Evolutionary conservation across 495 filamentous ascomycete species (phyloP).

Genomic region (Penicillium egyptiacum): DNA sequence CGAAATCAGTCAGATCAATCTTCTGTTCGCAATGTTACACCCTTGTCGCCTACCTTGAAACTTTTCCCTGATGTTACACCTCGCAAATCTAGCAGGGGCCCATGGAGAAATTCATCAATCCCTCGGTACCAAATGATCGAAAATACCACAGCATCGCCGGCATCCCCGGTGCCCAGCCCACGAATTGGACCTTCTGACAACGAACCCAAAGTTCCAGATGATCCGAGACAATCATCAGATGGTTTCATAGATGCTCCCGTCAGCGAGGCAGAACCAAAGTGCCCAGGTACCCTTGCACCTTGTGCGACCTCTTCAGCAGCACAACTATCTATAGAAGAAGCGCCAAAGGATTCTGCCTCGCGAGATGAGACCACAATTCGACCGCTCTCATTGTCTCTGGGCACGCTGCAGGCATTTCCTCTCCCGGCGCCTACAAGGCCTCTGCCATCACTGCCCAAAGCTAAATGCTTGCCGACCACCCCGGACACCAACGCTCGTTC

Average conservation of each 20-base stretch:
- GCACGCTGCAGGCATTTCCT: slow-evolving; percentile 40
- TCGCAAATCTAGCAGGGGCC: slow-evolving; percentile 35
- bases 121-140: slow-evolving; percentile 23
- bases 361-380: slow-evolving; percentile 21
- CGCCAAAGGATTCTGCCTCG: slow-evolving; percentile 7
- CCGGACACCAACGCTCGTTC: slow-evolving; percentile 13
- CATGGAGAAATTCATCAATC: slow-evolving; percentile 28
- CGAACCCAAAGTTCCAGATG: neutral
- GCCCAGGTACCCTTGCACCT: slow-evolving; percentile 12
- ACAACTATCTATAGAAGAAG: slow-evolving; percentile 1
- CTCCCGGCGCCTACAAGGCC: slow-evolving; percentile 41
- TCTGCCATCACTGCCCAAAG: slow-evolving; percentile 36
- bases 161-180: neutral
- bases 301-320: neutral
- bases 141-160: slow-evolving; percentile 11
- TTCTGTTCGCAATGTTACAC: slow-evolving; percentile 15
- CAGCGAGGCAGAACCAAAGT: slow-evolving; percentile 3
- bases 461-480: slow-evolving; percentile 2
- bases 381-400: slow-evolving; percentile 30
- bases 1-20: slow-evolving; percentile 10
- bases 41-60: slow-evolving; percentile 33
- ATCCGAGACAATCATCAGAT: neutral
- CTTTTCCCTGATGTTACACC: slow-evolving; percentile 42
- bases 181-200: neutral
- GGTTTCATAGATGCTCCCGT: neutral